Conservation (phyloP, 2,329 filamentous ascomycete genomes). For the Calonectria leucothoes region DNA sequence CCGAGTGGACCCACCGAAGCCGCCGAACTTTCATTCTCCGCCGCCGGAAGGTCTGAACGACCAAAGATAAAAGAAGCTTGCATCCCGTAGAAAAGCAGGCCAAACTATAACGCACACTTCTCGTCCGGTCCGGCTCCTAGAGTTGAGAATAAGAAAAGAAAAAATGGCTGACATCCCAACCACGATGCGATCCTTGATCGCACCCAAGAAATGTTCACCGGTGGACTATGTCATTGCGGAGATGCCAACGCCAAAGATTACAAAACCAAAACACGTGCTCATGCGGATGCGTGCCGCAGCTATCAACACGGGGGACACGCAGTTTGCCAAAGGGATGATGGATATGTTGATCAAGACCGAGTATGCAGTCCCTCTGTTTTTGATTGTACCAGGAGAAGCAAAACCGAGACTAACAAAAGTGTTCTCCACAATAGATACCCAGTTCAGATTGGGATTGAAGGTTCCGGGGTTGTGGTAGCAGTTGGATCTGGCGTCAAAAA, state of each 20-base stretch:
- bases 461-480: constrained; percentile 47
- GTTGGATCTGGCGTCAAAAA: constrained; percentile 42
- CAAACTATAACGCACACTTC: background rate
- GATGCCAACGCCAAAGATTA: constrained; percentile 58
- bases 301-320: constrained; percentile 51
- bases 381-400: background rate
- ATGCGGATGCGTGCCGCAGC: constrained; percentile 52
- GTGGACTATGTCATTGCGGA: constrained; percentile 53
- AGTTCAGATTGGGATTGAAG: constrained; percentile 43
- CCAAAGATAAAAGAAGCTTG: constrained; percentile 25
- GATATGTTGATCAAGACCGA: constrained; percentile 44
- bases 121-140: background rate
- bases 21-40: constrained; percentile 35
- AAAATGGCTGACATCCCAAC: constrained; percentile 47
- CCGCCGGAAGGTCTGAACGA: constrained; percentile 1
- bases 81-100: background rate
- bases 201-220: constrained; percentile 53
- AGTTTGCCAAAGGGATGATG: constrained; percentile 41
- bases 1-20: constrained; percentile 25
- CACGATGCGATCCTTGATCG: constrained; percentile 58
- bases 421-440: constrained; percentile 30
- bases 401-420: background rate
- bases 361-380: constrained; percentile 14
- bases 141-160: background rate
- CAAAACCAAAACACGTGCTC: constrained; percentile 56